Percentiles rank a stretch among this genome's conserved stretches.
phyloP scores from a whole-genome alignment of 2,329 filamentous ascomycete genomes.

The Lasiodiplodia gonubiensis region DNA sequence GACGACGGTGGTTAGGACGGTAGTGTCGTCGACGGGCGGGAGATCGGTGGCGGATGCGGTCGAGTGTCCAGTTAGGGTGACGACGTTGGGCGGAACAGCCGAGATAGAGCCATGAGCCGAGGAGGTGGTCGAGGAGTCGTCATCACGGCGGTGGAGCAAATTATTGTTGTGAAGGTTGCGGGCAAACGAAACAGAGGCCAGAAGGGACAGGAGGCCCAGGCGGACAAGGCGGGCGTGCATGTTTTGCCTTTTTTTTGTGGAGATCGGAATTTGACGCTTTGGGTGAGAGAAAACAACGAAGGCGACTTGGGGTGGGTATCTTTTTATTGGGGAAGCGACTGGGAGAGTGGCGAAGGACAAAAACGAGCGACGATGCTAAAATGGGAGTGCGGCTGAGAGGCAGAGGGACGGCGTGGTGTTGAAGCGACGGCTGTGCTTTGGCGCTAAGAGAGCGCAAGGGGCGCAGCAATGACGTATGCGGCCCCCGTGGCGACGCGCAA shows the following conservation, averaged over 20 bases:
- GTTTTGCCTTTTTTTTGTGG: not conserved
- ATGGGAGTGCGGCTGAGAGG: not conserved
- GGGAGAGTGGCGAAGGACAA: not conserved
- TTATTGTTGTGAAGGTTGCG: not conserved
- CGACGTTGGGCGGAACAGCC: not conserved
- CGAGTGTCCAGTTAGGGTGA: constrained; percentile 1
- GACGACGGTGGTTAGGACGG: constrained; percentile 2
- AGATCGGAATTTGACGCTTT: too few relatives aligned
- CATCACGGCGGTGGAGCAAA: not conserved
- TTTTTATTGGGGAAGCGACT: not conserved
- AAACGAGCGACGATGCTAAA: not conserved
- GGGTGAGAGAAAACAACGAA: not conserved
- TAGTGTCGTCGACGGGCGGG: not conserved
- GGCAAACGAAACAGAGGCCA: not conserved
- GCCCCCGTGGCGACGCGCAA: not conserved
- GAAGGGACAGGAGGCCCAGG: not conserved
- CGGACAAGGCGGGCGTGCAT: not conserved
- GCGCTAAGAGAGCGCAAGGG: not conserved
- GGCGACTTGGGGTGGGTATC: not conserved
- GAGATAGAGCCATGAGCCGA: constrained; percentile 3
- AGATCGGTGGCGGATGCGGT: not conserved
- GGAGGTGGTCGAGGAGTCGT: not conserved
- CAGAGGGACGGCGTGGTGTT: not conserved
- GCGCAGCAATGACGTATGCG: constrained; percentile 1
- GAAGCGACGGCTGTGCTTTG: not conserved